phyloP scores from a whole-genome alignment of 306 rosid species.

The Castanopsis chinensis region DNA sequence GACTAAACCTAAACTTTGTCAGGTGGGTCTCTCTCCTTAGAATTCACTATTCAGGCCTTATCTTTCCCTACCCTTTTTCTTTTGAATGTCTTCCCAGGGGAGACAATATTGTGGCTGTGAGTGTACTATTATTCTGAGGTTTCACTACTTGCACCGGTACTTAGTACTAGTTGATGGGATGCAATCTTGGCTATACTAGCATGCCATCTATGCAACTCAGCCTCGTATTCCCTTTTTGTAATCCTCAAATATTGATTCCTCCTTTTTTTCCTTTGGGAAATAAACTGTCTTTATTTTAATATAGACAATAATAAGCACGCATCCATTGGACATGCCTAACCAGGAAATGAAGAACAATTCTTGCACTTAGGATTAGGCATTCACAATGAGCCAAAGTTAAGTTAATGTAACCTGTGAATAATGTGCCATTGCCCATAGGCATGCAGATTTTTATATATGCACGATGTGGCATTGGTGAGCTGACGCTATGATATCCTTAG shows the following conservation, averaged over 20 bases:
- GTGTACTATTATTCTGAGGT: constrained; percentile 17
- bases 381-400: background rate
- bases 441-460: too few relatives aligned
- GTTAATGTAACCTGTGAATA: background rate
- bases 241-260: background rate
- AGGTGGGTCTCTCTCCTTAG: constrained; percentile 16
- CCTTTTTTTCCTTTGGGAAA: background rate
- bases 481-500: background rate
- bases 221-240: background rate
- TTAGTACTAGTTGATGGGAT: constrained; percentile 9
- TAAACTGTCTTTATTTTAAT: background rate
- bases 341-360: background rate
- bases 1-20: constrained; percentile 3
- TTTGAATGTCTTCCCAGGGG: constrained; percentile 9
- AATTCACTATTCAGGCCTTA: constrained; percentile 5
- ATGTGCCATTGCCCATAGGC: background rate
- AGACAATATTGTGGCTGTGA: constrained; percentile 21
- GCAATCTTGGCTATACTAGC: background rate
- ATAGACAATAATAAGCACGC: background rate
- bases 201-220: background rate
- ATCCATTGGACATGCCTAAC: background rate
- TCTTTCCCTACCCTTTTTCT: constrained; percentile 6
- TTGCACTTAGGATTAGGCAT: too few relatives aligned
- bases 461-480: background rate
- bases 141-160: background rate